Evolutionary conservation across 2,329 filamentous ascomycete genomes (phyloP).

Genomic region (Pestalotiopsis sp.): DNA sequence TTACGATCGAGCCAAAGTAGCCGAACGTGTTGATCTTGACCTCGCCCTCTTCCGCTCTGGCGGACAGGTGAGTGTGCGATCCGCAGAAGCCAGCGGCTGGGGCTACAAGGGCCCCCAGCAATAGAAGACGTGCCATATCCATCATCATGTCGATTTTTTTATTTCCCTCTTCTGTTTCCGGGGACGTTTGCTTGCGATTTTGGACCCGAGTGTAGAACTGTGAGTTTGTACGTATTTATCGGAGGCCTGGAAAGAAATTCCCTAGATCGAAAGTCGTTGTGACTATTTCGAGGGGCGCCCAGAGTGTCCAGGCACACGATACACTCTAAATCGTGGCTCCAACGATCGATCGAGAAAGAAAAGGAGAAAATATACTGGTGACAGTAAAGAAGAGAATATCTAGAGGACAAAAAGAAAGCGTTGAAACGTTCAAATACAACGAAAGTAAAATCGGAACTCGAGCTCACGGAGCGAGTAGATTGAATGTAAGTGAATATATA

Average conservation of each 20-base stretch:
- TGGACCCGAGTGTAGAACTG: neutral
- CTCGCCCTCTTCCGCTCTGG: slow-evolving; percentile 26
- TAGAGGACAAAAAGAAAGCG: neutral
- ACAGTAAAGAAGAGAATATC: neutral
- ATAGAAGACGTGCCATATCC: slow-evolving; percentile 18
- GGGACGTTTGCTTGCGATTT: neutral
- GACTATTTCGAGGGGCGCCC: neutral
- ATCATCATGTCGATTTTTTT: slow-evolving; percentile 18
- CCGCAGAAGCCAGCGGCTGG: slow-evolving; percentile 30
- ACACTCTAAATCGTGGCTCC: too few species aligned
- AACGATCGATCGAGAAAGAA: neutral
- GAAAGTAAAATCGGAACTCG: slow-evolving; percentile 5
- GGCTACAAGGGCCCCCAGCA: slow-evolving; percentile 26
- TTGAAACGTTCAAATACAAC: slow-evolving; percentile 1
- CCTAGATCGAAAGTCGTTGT: neutral
- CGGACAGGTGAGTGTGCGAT: slow-evolving; percentile 27
- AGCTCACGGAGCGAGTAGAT: slow-evolving; percentile 15
- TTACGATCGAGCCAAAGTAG: slow-evolving; percentile 22
- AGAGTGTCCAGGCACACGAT: too few species aligned
- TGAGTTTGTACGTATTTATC: neutral
- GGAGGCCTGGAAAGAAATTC: neutral
- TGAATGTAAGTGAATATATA: neutral
- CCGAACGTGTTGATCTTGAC: slow-evolving; percentile 35
- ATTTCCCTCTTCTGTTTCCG: neutral
- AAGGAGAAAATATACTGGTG: neutral